phyloP scores from a whole-genome alignment of 2,329 filamentous ascomycete species.

The Apiospora phragmitis region DNA sequence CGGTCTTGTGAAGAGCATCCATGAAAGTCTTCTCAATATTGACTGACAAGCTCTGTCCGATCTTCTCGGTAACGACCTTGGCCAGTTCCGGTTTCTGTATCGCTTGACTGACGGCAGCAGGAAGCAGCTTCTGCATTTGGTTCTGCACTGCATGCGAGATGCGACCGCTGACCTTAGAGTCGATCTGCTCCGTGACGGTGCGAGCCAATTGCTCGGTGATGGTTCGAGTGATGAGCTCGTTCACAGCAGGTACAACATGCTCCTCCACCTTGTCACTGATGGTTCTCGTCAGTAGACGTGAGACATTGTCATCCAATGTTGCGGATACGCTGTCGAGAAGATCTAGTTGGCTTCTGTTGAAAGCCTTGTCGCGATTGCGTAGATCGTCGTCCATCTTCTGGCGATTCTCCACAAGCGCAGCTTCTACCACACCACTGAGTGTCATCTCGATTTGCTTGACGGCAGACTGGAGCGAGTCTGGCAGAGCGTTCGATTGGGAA shows the following conservation, averaged over 20 bases:
- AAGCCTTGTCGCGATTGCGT: slow-evolving; percentile 49
- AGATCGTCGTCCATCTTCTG: slow-evolving; percentile 67
- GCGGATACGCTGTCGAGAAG: slow-evolving; percentile 59
- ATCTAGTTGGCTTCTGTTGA: slow-evolving; percentile 53
- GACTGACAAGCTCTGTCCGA: slow-evolving; percentile 65
- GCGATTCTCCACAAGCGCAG: slow-evolving; percentile 62
- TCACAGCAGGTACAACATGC: slow-evolving; percentile 73
- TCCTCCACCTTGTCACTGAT: slow-evolving; percentile 75
- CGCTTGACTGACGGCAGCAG: slow-evolving; percentile 64
- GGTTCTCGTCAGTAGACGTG: slow-evolving; percentile 74
- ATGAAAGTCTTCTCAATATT: slow-evolving; percentile 71
- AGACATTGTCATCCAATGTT: slow-evolving; percentile 62
- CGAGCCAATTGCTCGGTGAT: slow-evolving; percentile 69
- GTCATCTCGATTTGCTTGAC: slow-evolving; percentile 52
- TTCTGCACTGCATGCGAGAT: slow-evolving; percentile 67
- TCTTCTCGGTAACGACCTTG: slow-evolving; percentile 70
- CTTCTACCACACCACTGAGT: slow-evolving; percentile 52
- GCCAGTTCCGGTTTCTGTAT: slow-evolving; percentile 74
- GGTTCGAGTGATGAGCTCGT: slow-evolving; percentile 64
- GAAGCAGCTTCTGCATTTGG: slow-evolving; percentile 72
- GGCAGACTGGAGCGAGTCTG: slow-evolving; percentile 54
- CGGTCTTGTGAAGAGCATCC: slow-evolving; percentile 57
- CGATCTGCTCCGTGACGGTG: slow-evolving; percentile 71
- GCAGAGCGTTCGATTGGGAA: slow-evolving; percentile 25
- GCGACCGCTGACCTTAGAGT: slow-evolving; percentile 65